These are phyloP conservation scores for Porcisia hertigi DNA, from an alignment of 208 protist genomes.

Conservation along the genomic window DNA sequence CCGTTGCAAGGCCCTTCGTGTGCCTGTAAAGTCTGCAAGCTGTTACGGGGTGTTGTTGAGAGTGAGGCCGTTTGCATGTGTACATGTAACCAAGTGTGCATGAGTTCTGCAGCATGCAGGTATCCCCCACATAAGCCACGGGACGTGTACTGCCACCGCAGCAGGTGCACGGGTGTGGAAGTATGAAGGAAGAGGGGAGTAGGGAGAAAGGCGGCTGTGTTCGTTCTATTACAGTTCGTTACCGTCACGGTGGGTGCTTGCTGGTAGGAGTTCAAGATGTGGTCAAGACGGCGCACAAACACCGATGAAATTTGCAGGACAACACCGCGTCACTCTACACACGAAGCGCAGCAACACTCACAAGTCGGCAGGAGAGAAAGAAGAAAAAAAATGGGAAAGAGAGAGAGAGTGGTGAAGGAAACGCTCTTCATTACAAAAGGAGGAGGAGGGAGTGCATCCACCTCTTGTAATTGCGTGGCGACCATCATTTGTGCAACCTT, in stretches of 20 bases:
- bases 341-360: background rate
- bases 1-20: background rate
- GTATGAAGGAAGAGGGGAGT: background rate
- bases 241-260: too few relatives aligned
- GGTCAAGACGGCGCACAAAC: background rate
- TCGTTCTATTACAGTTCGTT: too few relatives aligned
- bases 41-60: background rate
- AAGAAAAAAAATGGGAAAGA: background rate
- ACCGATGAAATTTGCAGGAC: background rate
- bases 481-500: background rate
- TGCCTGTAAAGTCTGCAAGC: background rate
- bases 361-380: background rate
- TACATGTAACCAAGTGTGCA: background rate
- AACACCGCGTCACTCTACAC: background rate
- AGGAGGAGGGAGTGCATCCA: background rate
- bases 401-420: background rate
- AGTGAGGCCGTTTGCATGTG: background rate
- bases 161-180: background rate
- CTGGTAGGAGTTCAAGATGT: background rate
- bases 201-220: background rate
- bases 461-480: background rate
- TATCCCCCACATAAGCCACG: background rate
- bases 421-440: background rate
- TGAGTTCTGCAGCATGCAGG: too few relatives aligned
- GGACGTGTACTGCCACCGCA: too few relatives aligned